Conservation (phyloP, 75 land plant species). For the Picea glauca region DNA sequence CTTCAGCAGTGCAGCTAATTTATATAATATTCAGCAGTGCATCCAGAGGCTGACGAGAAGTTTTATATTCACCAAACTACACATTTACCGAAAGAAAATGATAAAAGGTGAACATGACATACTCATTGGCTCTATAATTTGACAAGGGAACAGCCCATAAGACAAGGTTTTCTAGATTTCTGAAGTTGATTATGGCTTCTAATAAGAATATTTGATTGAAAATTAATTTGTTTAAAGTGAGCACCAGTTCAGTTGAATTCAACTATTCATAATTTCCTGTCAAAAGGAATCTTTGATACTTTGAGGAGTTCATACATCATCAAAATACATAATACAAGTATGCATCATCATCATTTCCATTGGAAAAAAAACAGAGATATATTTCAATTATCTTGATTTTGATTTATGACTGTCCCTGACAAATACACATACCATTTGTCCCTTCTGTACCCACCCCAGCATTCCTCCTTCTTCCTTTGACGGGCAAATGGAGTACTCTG, state of each 20-base stretch:
- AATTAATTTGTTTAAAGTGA: background rate
- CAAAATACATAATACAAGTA: background rate
- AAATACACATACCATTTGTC: conserved; percentile 73
- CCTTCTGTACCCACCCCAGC: conserved; percentile 95
- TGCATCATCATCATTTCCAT: background rate
- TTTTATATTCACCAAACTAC: background rate
- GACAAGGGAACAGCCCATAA: background rate
- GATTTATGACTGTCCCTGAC: background rate
- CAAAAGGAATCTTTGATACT: background rate
- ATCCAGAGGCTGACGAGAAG: background rate
- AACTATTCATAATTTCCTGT: background rate
- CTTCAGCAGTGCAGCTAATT: background rate
- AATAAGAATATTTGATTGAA: background rate
- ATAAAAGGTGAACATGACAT: background rate
- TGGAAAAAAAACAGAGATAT: background rate
- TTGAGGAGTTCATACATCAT: background rate
- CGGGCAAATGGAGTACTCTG: conserved; percentile 87
- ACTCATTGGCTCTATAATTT: background rate
- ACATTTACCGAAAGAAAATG: background rate
- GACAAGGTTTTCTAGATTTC: background rate
- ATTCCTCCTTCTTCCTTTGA: conserved; percentile 90
- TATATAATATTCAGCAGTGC: no score
- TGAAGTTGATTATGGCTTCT: background rate
- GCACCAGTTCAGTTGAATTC: background rate
- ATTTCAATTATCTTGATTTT: background rate